phyloP scores from a whole-genome alignment of 2,329 filamentous ascomycete genomes.

The Madurella mycetomatis region DNA sequence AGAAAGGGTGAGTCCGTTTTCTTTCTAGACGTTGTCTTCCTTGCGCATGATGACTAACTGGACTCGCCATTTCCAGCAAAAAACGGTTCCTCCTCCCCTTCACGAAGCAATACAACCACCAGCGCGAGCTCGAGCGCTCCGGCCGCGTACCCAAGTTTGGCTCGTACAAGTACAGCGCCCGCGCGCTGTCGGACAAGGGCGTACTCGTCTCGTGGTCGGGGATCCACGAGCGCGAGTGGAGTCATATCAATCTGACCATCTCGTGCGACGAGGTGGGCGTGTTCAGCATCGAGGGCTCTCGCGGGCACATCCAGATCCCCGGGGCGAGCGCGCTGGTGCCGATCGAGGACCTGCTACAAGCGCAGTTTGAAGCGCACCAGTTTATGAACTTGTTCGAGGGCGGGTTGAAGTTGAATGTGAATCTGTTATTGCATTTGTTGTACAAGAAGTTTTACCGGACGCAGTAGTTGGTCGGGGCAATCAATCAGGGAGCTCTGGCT shows the following conservation, averaged over 20 bases:
- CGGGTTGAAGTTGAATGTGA: slow-evolving; percentile 85
- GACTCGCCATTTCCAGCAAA: slow-evolving; percentile 51
- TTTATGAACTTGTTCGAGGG: slow-evolving; percentile 94
- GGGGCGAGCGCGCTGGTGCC: slow-evolving; percentile 84
- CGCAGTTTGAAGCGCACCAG: slow-evolving; percentile 94
- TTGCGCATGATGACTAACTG: slow-evolving; percentile 15
- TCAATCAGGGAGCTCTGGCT: too few species aligned
- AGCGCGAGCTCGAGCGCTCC: slow-evolving; percentile 86
- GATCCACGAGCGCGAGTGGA: slow-evolving; percentile 77
- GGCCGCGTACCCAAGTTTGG: slow-evolving; percentile 96
- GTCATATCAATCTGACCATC: slow-evolving; percentile 90
- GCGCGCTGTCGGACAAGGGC: slow-evolving; percentile 84
- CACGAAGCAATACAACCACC: slow-evolving; percentile 98
- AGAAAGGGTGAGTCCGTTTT: slow-evolving; percentile 71
- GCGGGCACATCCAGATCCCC: slow-evolving; percentile 91
- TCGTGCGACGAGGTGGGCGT: slow-evolving; percentile 90
- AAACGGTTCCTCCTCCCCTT: slow-evolving; percentile 94
- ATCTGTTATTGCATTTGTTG: slow-evolving; percentile 89
- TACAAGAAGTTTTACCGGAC: slow-evolving; percentile 98
- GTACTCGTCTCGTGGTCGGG: slow-evolving; percentile 90
- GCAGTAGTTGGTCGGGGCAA: slow-evolving; percentile 38
- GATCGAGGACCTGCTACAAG: slow-evolving; percentile 89
- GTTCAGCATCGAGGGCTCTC: slow-evolving; percentile 86
- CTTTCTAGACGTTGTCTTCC: not conserved
- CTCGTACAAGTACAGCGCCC: slow-evolving; percentile 93